Evolutionary conservation across 169 alveolate species (phyloP), one percentile per base, ranked within the genome.

Genomic region (Cryptosporidium xiaoi): DNA sequence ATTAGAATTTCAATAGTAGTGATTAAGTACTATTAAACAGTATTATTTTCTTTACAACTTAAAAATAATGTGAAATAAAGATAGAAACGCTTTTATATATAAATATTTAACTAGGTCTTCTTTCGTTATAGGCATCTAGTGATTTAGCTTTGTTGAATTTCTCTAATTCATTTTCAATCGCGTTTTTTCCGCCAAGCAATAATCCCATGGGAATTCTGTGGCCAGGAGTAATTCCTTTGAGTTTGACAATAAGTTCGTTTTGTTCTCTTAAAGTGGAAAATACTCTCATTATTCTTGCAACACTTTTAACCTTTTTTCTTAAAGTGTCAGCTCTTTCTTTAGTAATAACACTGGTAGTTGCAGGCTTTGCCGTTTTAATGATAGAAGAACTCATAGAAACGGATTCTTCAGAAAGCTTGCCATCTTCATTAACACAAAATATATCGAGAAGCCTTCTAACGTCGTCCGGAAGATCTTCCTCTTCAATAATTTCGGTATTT

Each of bases 221-320:
- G 44, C 97, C 99, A 4, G 99, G 99, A 53, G 97, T 93, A 51
- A 96, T 91, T 44, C 98, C 98, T 83, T 97, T 97, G 31, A 97
- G 93, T 82, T 95, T 93, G 51, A 96, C 93, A 20, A 97, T 92
- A 27, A 93, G 83, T 83, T 96, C 99, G 71, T 95, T 93, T 83
- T 96, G 97, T 68, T 95, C 95, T 87, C 98, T 95, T 46, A 94
- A 82, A 4, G 94, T 94, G 51, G 93, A 94, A 53, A 91, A 94
- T 40, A 93, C 87, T 50, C 94, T 90, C 92, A 89, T 87, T n/a
- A 93, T 56, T 55, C 95, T 64, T 4, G 92, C 96, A 51, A 95
- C 93, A 5, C 96, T 92, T 85, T 95, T 95, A 12, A 96, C 96
- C 77, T 96, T 96, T 66, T 91, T 93, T 82, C 97, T 90, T 44